Percentiles rank a stretch among this genome's conserved stretches.
These are phyloP conservation scores for Diaporthe vaccinii DNA, from an alignment of 2,329 filamentous ascomycete species.

Conservation along the genomic window DNA sequence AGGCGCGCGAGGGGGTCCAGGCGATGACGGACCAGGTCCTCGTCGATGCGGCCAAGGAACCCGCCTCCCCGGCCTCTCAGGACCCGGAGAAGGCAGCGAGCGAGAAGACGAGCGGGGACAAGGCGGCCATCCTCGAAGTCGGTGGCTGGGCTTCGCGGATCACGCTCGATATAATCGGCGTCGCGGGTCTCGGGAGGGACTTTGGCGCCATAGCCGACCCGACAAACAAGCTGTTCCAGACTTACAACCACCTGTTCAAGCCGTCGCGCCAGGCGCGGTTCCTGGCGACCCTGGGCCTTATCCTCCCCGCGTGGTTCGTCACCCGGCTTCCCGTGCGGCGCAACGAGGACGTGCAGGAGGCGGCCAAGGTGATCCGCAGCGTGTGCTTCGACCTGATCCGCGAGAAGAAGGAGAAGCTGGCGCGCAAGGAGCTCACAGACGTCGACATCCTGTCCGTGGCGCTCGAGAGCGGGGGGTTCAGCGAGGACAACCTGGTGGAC, in stretches of 20 bases:
- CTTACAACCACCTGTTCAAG: slow-evolving; percentile 69
- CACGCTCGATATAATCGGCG: slow-evolving; percentile 82
- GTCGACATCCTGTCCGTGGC: slow-evolving; percentile 86
- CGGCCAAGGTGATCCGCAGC: slow-evolving; percentile 71
- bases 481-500: slow-evolving; percentile 84
- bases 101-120: slow-evolving; percentile 45
- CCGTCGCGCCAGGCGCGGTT: slow-evolving; percentile 65
- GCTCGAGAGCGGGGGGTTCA: slow-evolving; percentile 80
- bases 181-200: slow-evolving; percentile 79
- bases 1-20: slow-evolving; percentile 76
- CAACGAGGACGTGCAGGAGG: slow-evolving; percentile 74
- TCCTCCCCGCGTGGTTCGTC: slow-evolving; percentile 75
- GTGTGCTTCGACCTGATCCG: slow-evolving; percentile 78
- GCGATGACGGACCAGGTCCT: slow-evolving; percentile 69
- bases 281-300: slow-evolving; percentile 69
- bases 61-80: slow-evolving; percentile 43
- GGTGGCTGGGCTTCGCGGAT: slow-evolving; percentile 74
- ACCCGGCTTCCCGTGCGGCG: slow-evolving; percentile 75
- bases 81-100: slow-evolving; percentile 31
- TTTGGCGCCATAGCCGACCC: slow-evolving; percentile 76
- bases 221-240: slow-evolving; percentile 68
- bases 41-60: slow-evolving; percentile 54
- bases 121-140: slow-evolving; percentile 66
- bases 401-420: slow-evolving; percentile 73
- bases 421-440: slow-evolving; percentile 63